Evolutionary conservation across 1,139 yeast species (phyloP).

Genomic region (Kodamaea arcana): DNA sequence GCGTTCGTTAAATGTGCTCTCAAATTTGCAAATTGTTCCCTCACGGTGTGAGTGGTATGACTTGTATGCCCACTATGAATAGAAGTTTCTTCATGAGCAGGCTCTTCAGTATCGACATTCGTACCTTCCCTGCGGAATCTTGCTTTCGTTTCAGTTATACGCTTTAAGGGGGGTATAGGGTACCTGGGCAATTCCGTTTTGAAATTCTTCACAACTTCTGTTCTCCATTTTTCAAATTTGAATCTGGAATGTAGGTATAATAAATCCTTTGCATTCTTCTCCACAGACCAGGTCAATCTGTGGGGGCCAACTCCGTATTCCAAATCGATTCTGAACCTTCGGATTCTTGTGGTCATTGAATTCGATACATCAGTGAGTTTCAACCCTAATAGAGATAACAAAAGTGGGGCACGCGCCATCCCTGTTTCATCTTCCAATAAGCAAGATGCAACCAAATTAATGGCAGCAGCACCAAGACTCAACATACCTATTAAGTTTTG

Average conservation of each 20-base stretch:
- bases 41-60: conserved; percentile 18
- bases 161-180: conserved; percentile 29
- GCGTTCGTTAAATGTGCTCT: conserved; percentile 30
- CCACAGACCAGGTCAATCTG: conserved; percentile 75
- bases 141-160: conserved; percentile 3
- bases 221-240: conserved; percentile 45
- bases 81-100: conserved; percentile 15
- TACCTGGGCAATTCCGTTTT: conserved; percentile 39
- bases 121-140: background rate
- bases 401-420: conserved; percentile 73
- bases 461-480: conserved; percentile 74
- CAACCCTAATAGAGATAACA: conserved; percentile 69
- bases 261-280: conserved; percentile 70
- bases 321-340: conserved; percentile 62
- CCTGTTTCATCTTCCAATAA: conserved; percentile 77
- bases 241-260: conserved; percentile 63
- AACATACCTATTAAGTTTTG: conserved; percentile 61
- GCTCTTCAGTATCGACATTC: background rate
- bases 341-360: conserved; percentile 39
- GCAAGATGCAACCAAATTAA: conserved; percentile 69
- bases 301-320: conserved; percentile 89
- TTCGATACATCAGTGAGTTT: conserved; percentile 52
- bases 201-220: conserved; percentile 29
- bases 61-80: conserved; percentile 18
- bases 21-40: conserved; percentile 25